Evolutionary conservation across 2,329 filamentous ascomycete species (phyloP).

Genomic region (Pseudonectria foliicola): DNA sequence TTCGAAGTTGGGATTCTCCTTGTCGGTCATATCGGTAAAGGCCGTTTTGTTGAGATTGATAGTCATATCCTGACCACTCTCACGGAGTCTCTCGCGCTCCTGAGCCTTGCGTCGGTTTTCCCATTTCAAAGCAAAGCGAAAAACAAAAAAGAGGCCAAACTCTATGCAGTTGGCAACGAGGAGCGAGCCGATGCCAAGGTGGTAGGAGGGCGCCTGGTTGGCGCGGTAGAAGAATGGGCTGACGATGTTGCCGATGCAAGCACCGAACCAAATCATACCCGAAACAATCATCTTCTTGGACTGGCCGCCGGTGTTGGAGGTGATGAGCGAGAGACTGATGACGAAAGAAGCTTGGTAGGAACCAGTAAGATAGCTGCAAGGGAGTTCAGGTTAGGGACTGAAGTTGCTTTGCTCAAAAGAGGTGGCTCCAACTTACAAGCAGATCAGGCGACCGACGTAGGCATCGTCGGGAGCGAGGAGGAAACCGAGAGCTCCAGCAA

Average conservation of each 20-base stretch:
- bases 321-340: conserved; percentile 37
- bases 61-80: conserved; percentile 16
- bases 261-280: conserved; percentile 52
- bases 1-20: conserved; percentile 35
- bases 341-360: conserved; percentile 35
- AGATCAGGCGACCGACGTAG: conserved; percentile 47
- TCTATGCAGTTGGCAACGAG: conserved; percentile 34
- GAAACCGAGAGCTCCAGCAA: conserved; percentile 51
- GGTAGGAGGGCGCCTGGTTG: conserved; percentile 39
- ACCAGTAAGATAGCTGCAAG: conserved; percentile 25
- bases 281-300: conserved; percentile 61
- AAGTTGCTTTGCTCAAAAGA: not conserved
- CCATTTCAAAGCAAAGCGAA: conserved; percentile 31
- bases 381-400: not conserved
- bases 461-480: conserved; percentile 43
- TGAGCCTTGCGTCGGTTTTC: conserved; percentile 34
- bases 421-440: conserved; percentile 31
- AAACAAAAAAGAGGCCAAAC: conserved; percentile 30
- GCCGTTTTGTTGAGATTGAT: conserved; percentile 31
- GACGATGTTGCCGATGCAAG: conserved; percentile 53
- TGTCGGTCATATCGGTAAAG: conserved; percentile 35
- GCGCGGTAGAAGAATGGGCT: conserved; percentile 57
- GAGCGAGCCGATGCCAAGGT: conserved; percentile 34
- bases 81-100: conserved; percentile 23
- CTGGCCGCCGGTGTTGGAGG: conserved; percentile 46